Base-by-base conservation (phyloP, 495 filamentous ascomycete genomes). In the Immersiella caudata region DNA sequence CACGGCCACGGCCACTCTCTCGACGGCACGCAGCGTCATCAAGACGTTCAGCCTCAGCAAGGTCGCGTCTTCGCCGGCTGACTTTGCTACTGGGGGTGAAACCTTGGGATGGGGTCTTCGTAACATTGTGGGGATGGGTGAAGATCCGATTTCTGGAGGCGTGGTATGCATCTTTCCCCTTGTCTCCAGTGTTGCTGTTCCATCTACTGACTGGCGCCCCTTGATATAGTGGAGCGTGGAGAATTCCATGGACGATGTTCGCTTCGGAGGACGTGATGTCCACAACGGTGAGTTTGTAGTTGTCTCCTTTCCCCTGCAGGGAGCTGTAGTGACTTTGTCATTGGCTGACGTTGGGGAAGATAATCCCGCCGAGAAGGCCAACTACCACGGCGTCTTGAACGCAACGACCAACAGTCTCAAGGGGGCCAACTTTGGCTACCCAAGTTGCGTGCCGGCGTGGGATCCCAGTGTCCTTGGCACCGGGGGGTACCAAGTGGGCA, bases 351-450 rank as follows among this genome's bases (percentile, higher is more conserved):
- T 90, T 54, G 87, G 89, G 69, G 76, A 85, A 66, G 79, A 90
- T 60, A 91, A 90, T 68, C 89, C 89, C 0, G 89, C 85, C 5
- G 89, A 91, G 72, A 87, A 90, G 70, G 69, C 90, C 63, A 90
- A 90, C 73, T 91, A 83, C 75, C 87, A 87, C 55, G 89, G 89
- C 1, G 80, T 80, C 58, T 73, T 90, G 16, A 77, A 80, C 24
- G 79, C 80, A 61, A 83, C 85, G 27, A 78, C 75, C 11, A 80
- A 80, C 58, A 65, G 75, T 1, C 52, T 75, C 18, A 75, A 79
- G 33, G 78, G 76, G 1, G 73, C 73, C 33, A 87, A 88, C 67
- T 87, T 82, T 67, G 88, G 88, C 6, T 91, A 91, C 67, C 89
- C 89, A 6, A 76, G 77, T 18, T 91, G 88, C 73, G 86, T 86